A percentile compares a stretch with the other conserved stretches of the same genome.
Evolutionary conservation across 2,329 filamentous ascomycete species (phyloP).

Genomic region (Calonectria pseudoreteaudii): DNA sequence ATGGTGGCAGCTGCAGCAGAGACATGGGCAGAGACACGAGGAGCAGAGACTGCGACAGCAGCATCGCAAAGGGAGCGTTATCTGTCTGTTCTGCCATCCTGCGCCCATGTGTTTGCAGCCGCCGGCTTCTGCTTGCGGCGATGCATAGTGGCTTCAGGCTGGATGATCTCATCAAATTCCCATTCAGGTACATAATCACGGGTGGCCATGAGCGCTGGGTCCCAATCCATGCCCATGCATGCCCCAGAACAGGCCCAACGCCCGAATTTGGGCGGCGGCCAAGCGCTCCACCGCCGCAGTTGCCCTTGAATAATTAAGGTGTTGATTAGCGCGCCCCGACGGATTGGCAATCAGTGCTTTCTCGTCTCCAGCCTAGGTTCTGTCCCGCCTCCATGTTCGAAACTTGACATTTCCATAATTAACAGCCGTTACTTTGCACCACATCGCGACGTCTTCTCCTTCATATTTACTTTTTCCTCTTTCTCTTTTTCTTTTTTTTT

Average conservation of each 20-base stretch:
- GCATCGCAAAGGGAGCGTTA: not conserved
- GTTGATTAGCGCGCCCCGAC: constrained; percentile 15
- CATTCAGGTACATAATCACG: not conserved
- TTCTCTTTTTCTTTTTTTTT: not conserved
- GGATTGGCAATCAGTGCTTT: constrained; percentile 4
- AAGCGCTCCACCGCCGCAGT: not conserved
- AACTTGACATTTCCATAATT: constrained; percentile 8
- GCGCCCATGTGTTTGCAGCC: not conserved
- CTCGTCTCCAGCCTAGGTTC: not conserved
- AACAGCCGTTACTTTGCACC: not conserved
- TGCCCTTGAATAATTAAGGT: constrained; percentile 17
- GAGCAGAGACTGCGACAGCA: not conserved
- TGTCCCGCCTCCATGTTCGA: not conserved
- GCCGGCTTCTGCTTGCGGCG: not conserved
- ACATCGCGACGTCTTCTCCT: not conserved
- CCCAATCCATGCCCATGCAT: constrained; percentile 3
- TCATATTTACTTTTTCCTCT: not conserved
- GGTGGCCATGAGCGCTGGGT: not conserved
- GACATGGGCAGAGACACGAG: not conserved
- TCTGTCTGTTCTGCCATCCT: not conserved
- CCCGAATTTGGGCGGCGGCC: constrained; percentile 8
- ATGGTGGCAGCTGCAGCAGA: not conserved
- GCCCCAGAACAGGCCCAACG: constrained; percentile 5
- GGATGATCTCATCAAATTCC: constrained; percentile 1
- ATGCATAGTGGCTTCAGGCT: not conserved